Conservation (phyloP, 805 yeast genomes). For the Candida peoriensis region DNA sequence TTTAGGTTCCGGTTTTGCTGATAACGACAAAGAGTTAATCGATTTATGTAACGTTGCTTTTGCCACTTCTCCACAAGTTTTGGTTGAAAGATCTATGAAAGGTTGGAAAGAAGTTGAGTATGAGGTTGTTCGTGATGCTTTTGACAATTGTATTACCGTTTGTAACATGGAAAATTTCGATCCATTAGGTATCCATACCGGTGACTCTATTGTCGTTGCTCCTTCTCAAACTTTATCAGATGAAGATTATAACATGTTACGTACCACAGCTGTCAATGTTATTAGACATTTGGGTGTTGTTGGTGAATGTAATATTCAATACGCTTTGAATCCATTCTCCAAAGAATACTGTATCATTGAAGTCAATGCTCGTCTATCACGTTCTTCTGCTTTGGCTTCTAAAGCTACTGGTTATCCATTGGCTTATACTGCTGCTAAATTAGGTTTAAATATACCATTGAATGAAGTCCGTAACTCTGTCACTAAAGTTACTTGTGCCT, state of each 20-base stretch:
- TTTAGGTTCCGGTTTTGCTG: slow-evolving; percentile 96
- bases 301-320: slow-evolving; percentile 98
- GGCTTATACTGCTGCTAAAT: slow-evolving; percentile 96
- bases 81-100: slow-evolving; percentile 94
- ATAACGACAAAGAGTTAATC: slow-evolving; percentile 74
- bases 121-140: slow-evolving; percentile 97
- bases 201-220: slow-evolving; percentile 98
- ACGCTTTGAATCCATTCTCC: slow-evolving; percentile 89
- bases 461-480: slow-evolving; percentile 91
- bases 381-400: slow-evolving; percentile 98
- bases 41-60: slow-evolving; percentile 87
- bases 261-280: slow-evolving; percentile 96
- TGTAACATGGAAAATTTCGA: slow-evolving; percentile 99
- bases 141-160: slow-evolving; percentile 96
- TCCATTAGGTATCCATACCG: slow-evolving; percentile 97
- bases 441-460: slow-evolving; percentile 88
- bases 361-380: slow-evolving; percentile 94
- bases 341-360: slow-evolving; percentile 96
- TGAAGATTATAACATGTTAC: slow-evolving; percentile 95
- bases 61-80: slow-evolving; percentile 93
- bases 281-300: slow-evolving; percentile 97
- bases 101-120: slow-evolving; percentile 99
- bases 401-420: slow-evolving; percentile 98
- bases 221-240: slow-evolving; percentile 97
- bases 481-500: slow-evolving; percentile 89